These are phyloP conservation scores for Dioscorea zingiberensis DNA, from an alignment of 106 monocot species.

Conservation along the genomic window DNA sequence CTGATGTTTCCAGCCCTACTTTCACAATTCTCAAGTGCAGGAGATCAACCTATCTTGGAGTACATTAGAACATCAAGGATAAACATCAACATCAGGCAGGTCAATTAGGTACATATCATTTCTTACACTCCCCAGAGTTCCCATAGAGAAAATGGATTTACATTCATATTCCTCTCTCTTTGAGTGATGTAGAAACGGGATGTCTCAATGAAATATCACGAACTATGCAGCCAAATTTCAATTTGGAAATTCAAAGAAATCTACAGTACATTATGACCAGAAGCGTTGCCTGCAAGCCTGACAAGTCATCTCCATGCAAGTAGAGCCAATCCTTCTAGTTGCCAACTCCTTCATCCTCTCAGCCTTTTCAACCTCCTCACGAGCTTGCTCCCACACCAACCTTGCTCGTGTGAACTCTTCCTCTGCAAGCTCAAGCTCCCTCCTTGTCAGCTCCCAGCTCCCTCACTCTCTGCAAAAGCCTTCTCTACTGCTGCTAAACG, in stretches of 20 bases:
- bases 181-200: background rate
- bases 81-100: constrained; percentile 73
- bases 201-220: background rate
- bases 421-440: constrained; percentile 73
- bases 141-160: background rate
- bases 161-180: background rate
- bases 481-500: constrained; percentile 48
- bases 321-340: constrained; percentile 28
- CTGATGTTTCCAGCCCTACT: background rate
- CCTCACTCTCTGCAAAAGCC: constrained; percentile 59
- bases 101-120: constrained; percentile 19
- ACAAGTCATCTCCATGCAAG: constrained; percentile 63
- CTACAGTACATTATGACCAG: constrained; percentile 13
- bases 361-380: constrained; percentile 63
- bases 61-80: constrained; percentile 57
- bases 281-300: constrained; percentile 57
- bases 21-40: background rate
- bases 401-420: constrained; percentile 64
- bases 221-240: background rate
- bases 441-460: constrained; percentile 58
- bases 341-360: constrained; percentile 75
- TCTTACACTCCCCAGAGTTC: background rate
- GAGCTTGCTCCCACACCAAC: constrained; percentile 58
- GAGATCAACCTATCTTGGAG: constrained; percentile 3
- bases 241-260: background rate